phyloP scores from a whole-genome alignment of 495 filamentous ascomycete species.

The Penicillium psychrofluorescens region DNA sequence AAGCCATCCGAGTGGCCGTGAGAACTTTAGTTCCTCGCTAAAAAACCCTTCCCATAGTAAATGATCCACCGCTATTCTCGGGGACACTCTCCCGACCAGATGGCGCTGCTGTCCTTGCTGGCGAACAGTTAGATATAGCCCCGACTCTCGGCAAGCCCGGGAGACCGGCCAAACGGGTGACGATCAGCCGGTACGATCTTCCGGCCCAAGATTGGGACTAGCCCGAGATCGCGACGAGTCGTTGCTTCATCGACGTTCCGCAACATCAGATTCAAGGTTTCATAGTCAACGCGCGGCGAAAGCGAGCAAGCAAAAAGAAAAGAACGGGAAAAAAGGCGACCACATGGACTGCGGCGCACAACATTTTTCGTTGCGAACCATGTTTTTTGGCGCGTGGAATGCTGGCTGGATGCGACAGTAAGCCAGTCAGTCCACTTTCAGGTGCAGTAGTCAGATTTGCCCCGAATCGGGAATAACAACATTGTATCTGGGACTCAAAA shows the following conservation, averaged over 20 bases:
- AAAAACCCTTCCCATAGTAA: not conserved
- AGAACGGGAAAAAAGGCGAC: conserved; percentile 3
- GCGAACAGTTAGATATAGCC: not conserved
- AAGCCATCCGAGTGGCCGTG: not conserved
- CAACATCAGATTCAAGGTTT: not conserved
- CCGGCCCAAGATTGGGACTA: not conserved
- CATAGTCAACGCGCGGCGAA: not conserved
- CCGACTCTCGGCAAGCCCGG: not conserved
- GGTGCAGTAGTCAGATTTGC: no score
- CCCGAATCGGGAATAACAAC: not conserved
- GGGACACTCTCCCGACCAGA: not conserved
- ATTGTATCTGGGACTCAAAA: not conserved
- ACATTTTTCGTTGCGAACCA: no score
- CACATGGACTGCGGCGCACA: not conserved
- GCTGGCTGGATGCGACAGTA: no score
- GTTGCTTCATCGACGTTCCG: not conserved
- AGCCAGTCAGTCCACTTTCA: no score
- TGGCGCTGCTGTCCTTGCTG: not conserved
- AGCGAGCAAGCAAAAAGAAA: conserved; percentile 8
- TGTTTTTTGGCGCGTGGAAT: no score
- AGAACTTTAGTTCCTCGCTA: not conserved
- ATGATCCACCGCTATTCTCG: no score
- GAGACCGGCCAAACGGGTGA: not conserved
- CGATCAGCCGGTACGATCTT: not conserved
- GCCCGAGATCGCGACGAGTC: not conserved